These are phyloP conservation scores for Agrostemma githago DNA, from an alignment of 148 eudicot genomes.

Conservation along the genomic window DNA sequence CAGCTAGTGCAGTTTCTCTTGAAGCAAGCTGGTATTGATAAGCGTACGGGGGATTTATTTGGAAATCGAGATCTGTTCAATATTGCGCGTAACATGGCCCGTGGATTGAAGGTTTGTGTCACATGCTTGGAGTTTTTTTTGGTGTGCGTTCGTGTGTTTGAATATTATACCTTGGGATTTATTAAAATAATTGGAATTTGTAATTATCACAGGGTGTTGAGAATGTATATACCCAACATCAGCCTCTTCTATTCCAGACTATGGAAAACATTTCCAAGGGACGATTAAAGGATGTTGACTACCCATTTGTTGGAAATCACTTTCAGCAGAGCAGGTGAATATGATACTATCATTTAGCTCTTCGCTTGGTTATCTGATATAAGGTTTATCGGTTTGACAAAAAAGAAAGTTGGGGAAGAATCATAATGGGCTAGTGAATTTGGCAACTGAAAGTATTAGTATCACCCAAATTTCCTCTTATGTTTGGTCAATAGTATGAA, in stretches of 20 bases:
- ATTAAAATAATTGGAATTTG: constrained; percentile 10
- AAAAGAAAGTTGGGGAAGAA: neutral
- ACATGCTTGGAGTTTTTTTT: neutral
- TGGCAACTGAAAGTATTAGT: neutral
- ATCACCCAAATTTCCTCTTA: neutral
- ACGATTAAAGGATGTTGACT: constrained; percentile 84
- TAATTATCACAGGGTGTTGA: constrained; percentile 70
- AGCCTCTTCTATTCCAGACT: constrained; percentile 78
- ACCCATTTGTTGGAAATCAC: constrained; percentile 82
- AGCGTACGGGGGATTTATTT: constrained; percentile 84
- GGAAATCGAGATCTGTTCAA: constrained; percentile 88
- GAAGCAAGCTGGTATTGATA: constrained; percentile 96
- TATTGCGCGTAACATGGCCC: constrained; percentile 97
- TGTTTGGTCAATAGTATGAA: neutral
- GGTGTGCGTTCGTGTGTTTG: neutral
- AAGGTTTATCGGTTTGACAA: neutral
- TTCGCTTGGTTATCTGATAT: neutral
- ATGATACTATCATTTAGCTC: neutral
- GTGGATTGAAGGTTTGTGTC: constrained; percentile 76
- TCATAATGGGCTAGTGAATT: neutral
- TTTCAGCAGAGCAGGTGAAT: constrained; percentile 79
- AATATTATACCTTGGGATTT: constrained; percentile 17
- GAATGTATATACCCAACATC: constrained; percentile 98
- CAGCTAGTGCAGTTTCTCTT: constrained; percentile 94
- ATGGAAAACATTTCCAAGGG: constrained; percentile 91